phyloP scores from a whole-genome alignment of 1,284 basidiomycete species.

The Blastosporella zonata region DNA sequence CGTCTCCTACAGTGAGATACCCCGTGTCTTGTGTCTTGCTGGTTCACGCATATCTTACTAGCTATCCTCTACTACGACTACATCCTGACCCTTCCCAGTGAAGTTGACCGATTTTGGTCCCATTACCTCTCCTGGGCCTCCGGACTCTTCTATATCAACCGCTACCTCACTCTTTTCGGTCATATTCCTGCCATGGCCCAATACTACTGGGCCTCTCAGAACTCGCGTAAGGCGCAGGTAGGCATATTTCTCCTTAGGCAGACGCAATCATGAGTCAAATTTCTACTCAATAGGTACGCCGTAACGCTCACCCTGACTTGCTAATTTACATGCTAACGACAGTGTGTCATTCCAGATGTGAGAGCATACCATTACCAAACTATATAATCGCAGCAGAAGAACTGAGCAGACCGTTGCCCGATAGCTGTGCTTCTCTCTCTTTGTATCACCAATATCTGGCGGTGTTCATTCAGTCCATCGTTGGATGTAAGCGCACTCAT shows the following conservation, averaged over 20 bases:
- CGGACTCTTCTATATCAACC: constrained; percentile 35
- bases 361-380: neutral
- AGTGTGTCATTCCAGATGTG: constrained; percentile 14
- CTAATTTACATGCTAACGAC: too few species aligned
- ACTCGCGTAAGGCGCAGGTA: constrained; percentile 1
- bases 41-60: constrained; percentile 13
- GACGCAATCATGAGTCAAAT: neutral
- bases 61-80: constrained; percentile 41
- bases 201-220: constrained; percentile 17
- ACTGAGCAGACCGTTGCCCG: neutral
- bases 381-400: neutral
- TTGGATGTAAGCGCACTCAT: constrained; percentile 17
- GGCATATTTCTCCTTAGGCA: constrained; percentile 3
- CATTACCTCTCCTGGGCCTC: constrained; percentile 25
- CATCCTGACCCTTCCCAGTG: constrained; percentile 32
- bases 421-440: constrained; percentile 18
- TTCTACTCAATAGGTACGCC: too few species aligned
- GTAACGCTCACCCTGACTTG: too few species aligned
- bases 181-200: constrained; percentile 28
- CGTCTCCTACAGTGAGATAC: neutral
- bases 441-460: constrained; percentile 23
- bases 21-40: neutral
- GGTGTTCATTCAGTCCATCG: constrained; percentile 20
- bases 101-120: constrained; percentile 37
- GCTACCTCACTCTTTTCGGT: constrained; percentile 35